Conservation (phyloP, 495 filamentous ascomycete species). For the Penicillium pancosmium region DNA sequence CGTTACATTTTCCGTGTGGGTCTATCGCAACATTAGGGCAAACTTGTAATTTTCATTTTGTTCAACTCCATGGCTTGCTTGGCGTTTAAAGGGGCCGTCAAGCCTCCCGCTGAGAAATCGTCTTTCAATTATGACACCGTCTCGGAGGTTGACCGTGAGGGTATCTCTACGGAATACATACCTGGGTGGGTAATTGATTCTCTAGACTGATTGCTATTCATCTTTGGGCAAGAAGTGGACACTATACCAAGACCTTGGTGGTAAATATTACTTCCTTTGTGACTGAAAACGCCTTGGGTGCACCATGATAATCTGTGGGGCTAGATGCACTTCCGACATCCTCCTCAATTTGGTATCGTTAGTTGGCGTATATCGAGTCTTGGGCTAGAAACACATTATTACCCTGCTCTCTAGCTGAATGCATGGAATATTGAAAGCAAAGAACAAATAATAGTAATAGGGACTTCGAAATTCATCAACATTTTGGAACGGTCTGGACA, state of each 20-base stretch:
- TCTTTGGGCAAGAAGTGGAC: neutral
- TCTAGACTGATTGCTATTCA: neutral
- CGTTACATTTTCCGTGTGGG: neutral
- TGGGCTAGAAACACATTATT: no score
- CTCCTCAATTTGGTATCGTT: no score
- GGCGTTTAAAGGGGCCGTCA: neutral
- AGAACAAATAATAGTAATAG: no score
- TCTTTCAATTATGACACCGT: neutral
- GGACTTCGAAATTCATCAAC: no score
- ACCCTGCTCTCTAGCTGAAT: no score
- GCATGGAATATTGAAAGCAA: no score
- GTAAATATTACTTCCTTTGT: neutral
- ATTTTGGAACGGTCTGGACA: no score
- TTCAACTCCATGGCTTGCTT: neutral
- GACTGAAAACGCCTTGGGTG: neutral
- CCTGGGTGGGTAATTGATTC: no score
- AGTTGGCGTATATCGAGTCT: no score
- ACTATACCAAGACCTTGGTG: neutral
- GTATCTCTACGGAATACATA: no score
- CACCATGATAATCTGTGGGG: no score
- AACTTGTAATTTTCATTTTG: neutral
- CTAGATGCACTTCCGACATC: no score
- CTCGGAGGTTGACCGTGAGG: neutral
- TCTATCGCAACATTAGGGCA: neutral
- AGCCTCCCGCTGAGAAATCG: neutral